Conservation (phyloP, 148 eudicot genomes). For the Euryodendron excelsum region DNA sequence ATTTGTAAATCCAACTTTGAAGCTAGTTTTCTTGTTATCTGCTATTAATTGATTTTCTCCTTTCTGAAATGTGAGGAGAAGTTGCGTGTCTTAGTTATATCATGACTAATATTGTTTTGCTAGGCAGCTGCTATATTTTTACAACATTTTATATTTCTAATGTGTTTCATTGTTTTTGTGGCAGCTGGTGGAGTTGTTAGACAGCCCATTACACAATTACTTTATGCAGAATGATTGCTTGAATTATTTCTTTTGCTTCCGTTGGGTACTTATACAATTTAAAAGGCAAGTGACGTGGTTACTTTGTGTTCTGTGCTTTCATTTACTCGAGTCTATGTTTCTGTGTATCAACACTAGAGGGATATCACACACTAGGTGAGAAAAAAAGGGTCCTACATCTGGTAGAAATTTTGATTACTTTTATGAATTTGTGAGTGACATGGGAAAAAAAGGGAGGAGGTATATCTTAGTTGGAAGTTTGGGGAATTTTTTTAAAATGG, state of each 20-base stretch:
- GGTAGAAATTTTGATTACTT: too few species aligned
- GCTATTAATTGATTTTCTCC: not conserved
- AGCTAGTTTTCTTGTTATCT: not conserved
- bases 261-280: slow-evolving; percentile 95
- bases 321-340: not conserved
- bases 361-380: too few species aligned
- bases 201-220: slow-evolving; percentile 75
- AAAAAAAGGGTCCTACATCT: too few species aligned
- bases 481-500: not conserved
- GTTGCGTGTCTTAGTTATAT: not conserved
- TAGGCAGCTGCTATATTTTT: not conserved
- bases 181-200: slow-evolving; percentile 92
- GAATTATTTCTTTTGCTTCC: slow-evolving; percentile 96
- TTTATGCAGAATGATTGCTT: slow-evolving; percentile 86
- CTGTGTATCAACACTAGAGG: not conserved
- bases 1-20: not conserved
- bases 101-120: slow-evolving; percentile 3
- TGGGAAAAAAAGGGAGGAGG: too few species aligned
- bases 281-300: slow-evolving; percentile 57
- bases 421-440: too few species aligned
- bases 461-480: too few species aligned
- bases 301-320: slow-evolving; percentile 8
- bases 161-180: slow-evolving; percentile 13
- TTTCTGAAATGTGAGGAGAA: not conserved
- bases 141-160: not conserved